Evolutionary conservation across 176 grass and related monocot genomes (phyloP).

Genomic region (Avena eriantha): DNA sequence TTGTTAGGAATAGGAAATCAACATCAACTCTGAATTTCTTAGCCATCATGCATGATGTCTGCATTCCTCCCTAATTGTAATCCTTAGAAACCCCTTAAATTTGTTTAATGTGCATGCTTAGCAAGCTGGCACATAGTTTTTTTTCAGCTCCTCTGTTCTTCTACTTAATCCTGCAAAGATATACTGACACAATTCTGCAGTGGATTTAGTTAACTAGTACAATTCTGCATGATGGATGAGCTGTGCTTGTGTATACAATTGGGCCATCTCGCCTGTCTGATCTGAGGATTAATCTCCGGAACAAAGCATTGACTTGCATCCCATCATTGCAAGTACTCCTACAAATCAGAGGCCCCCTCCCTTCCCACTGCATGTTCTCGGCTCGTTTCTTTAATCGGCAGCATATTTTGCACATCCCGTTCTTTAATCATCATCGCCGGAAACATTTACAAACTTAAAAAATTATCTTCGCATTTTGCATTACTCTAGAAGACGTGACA

Average conservation of each 20-base stretch:
- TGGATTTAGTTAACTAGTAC: conserved; percentile 33
- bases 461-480: not conserved
- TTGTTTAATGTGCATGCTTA: conserved; percentile 30
- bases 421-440: conserved; percentile 25
- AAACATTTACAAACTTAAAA: not conserved
- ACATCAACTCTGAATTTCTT: not conserved
- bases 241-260: conserved; percentile 56
- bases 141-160: not conserved
- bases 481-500: conserved; percentile 40
- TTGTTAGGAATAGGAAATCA: not conserved
- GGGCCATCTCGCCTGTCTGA: conserved; percentile 29
- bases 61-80: not conserved
- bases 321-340: conserved; percentile 57
- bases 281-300: conserved; percentile 44
- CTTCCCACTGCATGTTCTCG: conserved; percentile 49
- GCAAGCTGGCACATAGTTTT: conserved; percentile 24
- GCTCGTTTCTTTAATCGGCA: conserved; percentile 17
- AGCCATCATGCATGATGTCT: not conserved
- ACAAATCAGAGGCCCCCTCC: not conserved
- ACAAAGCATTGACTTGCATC: conserved; percentile 56
- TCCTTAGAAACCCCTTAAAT: not conserved
- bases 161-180: conserved; percentile 44
- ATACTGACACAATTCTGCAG: conserved; percentile 61
- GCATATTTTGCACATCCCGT: conserved; percentile 47
- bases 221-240: conserved; percentile 36